Evolutionary conservation across 257 asterid genomes (phyloP), one percentile per base, ranked within the genome.

Genomic region (Fraxinus pennsylvanica): DNA sequence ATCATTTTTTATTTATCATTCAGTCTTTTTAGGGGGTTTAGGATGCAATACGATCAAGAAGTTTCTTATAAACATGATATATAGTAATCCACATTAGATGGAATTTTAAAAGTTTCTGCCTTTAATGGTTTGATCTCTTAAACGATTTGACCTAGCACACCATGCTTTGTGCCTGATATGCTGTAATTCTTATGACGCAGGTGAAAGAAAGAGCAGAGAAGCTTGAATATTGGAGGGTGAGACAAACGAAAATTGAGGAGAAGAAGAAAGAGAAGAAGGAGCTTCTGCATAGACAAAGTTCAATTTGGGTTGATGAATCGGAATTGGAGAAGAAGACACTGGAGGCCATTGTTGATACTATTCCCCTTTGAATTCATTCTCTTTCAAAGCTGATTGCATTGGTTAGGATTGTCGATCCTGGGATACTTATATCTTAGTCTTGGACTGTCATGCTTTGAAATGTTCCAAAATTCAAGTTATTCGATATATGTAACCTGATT

Each of bases 191-290:
- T 30, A 2, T 54, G 70, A 22, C 7, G 43, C 90, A 92, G 97
- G 76, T 83, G 84, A 91, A 88, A 86, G 97, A 93, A 78, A 85
- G 96, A 83, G 94, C 85, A 63, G 90, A 88, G 77, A 91, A 91
- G 89, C 93, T 90, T 67, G 96, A 91, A 74, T 90, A 90, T 50
- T 93, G 98, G 98, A 91, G 89, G 79, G 89, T 78, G 84, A 90
- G 94, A 78, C 92, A 83, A 72, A 83, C 79, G 78, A 80, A 83
- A 54, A 27, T 86, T 65, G 72, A 81, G 76, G 93, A 91, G 88
- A 81, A 72, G 85, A 87, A 88, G 87, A 78, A 80, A 74, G 87
- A 81, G 83, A 86, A 89, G 87, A 86, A 74, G 0, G 92, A 93
- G 81, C 84, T 84, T 85, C 32, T 86, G 65, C 84, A 71, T 21